Evolutionary conservation across 2,329 filamentous ascomycete genomes (phyloP).

Genomic region (Trichophyton rubrum): DNA sequence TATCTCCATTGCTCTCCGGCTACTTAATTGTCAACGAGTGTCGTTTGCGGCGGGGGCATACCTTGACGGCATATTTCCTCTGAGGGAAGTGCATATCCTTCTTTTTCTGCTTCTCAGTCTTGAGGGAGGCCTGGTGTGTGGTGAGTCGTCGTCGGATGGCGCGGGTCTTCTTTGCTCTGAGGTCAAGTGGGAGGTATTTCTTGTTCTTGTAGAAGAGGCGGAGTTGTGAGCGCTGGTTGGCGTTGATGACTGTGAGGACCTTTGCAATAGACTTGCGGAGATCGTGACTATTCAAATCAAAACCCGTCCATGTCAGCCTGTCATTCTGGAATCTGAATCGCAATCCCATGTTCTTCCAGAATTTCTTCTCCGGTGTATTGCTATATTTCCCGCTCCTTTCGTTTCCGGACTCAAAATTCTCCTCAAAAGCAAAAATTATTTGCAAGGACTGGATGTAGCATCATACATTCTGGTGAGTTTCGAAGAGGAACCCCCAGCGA

Average conservation of each 20-base stretch:
- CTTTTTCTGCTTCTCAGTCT: conserved; percentile 95
- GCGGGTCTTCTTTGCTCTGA: conserved; percentile 95
- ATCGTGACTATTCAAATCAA: conserved; percentile 60
- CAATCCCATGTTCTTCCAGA: conserved; percentile 14
- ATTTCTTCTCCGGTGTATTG: background rate
- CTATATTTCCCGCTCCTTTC: background rate
- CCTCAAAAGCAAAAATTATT: background rate
- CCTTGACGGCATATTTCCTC: conserved; percentile 99
- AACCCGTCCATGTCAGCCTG: conserved; percentile 7
- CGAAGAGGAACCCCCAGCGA: conserved; percentile 76
- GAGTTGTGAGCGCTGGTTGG: conserved; percentile 96
- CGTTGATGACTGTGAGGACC: conserved; percentile 98
- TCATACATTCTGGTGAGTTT: conserved; percentile 97
- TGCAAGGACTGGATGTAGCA: conserved; percentile 3
- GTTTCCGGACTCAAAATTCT: background rate
- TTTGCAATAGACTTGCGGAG: conserved; percentile 99
- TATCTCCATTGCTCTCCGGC: background rate
- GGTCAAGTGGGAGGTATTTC: conserved; percentile 98
- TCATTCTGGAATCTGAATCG: conserved; percentile 11
- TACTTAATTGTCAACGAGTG: background rate
- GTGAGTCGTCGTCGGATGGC: conserved; percentile 93
- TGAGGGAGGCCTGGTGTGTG: conserved; percentile 72
- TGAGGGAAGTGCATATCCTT: conserved; percentile 90
- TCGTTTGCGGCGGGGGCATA: conserved; percentile 30
- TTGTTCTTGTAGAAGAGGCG: conserved; percentile 99